A percentile compares a stretch with the other conserved stretches of the same genome.
These are phyloP conservation scores for Casuarina equisetifolia DNA, from an alignment of 306 rosid species.

Conservation along the genomic window DNA sequence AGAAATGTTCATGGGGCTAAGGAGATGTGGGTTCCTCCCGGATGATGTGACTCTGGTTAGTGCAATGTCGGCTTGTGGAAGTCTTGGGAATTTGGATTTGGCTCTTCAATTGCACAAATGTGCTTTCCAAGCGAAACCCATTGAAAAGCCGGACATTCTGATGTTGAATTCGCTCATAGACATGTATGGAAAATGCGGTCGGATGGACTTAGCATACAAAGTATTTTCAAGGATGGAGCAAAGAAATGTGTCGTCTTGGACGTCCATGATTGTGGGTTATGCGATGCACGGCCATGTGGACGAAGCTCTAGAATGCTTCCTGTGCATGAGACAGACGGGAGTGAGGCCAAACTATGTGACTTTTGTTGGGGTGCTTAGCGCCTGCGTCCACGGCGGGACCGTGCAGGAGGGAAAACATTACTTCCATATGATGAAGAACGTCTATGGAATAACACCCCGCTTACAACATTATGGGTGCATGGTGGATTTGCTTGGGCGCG, in stretches of 20 bases:
- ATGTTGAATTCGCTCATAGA: constrained; percentile 67
- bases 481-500: constrained; percentile 73
- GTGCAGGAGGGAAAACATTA: constrained; percentile 61
- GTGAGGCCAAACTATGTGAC: constrained; percentile 69
- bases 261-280: constrained; percentile 80
- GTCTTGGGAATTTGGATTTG: constrained; percentile 53
- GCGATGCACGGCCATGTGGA: constrained; percentile 73
- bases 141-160: constrained; percentile 40
- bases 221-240: constrained; percentile 57
- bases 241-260: constrained; percentile 68
- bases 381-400: constrained; percentile 76
- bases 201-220: constrained; percentile 63
- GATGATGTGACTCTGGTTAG: constrained; percentile 70
- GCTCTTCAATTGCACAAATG: constrained; percentile 65
- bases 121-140: constrained; percentile 45
- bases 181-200: constrained; percentile 86
- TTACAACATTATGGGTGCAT: constrained; percentile 80
- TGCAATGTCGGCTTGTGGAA: constrained; percentile 66
- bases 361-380: constrained; percentile 70
- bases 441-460: constrained; percentile 52
- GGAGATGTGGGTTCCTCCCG: constrained; percentile 51
- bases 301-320: constrained; percentile 64
- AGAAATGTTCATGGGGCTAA: constrained; percentile 40
- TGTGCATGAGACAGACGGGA: constrained; percentile 55
- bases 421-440: constrained; percentile 63